Conservation (phyloP, 202 grass and related monocot genomes). For the Bolboschoenoplectus hybrid region DNA sequence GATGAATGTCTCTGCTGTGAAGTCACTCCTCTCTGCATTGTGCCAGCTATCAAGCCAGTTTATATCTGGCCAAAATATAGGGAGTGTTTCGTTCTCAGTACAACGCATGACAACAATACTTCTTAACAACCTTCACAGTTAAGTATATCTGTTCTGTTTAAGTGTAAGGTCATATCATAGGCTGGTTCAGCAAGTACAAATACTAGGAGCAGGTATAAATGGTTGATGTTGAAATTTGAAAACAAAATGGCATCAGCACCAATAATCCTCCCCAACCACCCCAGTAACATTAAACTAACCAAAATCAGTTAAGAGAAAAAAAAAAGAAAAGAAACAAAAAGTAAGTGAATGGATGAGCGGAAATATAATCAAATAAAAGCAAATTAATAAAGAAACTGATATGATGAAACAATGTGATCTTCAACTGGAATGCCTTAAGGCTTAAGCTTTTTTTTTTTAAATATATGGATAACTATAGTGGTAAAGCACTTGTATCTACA, state of each 20-base stretch:
- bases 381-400: background rate
- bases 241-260: background rate
- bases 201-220: background rate
- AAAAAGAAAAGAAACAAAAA: background rate
- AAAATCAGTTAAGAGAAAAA: background rate
- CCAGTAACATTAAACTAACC: background rate
- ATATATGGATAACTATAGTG: background rate
- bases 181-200: background rate
- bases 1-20: slow-evolving; percentile 91
- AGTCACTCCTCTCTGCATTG: slow-evolving; percentile 91
- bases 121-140: slow-evolving; percentile 90
- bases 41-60: slow-evolving; percentile 92
- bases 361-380: background rate
- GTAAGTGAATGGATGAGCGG: background rate
- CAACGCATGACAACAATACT: slow-evolving; percentile 91
- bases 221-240: background rate
- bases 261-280: background rate
- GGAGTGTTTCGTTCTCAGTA: slow-evolving; percentile 87
- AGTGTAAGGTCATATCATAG: slow-evolving; percentile 3
- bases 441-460: background rate
- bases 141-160: slow-evolving; percentile 50
- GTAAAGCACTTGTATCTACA: background rate
- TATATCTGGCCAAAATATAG: slow-evolving; percentile 75
- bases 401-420: background rate
- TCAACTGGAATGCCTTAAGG: slow-evolving; percentile 5